Base-by-base conservation (phyloP, 345 rosid genomes). In the Durio zibethinus region DNA sequence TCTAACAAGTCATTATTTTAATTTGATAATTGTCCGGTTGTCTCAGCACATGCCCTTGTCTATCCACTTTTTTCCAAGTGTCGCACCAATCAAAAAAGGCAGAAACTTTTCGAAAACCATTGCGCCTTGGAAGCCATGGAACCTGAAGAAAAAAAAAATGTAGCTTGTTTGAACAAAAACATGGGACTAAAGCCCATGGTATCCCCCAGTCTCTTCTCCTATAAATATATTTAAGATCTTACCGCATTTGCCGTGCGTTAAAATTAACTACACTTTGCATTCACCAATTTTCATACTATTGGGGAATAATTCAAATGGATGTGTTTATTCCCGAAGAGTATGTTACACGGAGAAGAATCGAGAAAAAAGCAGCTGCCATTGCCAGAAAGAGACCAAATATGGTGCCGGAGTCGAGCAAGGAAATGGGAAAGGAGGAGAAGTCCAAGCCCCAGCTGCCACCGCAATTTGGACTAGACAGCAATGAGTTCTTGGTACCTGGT, bases 321-420 rank as follows among this genome's bases (percentile, higher is more conserved):
- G 90, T 91, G 20, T 91, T 75, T 78, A 89, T 93, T 80, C 87
- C 91, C 12, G 92, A 91, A 72, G 97, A 93, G 83, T 93, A 91
- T 78, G 83, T 87, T 61, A 65, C 64, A 25, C 79, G 79, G 77
- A 84, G 93, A 73, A 82, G 94, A 83, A 82, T 61, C 50, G 95
- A 89, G 80, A 89, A 82, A 57, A 81, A 36, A 7, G 47, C 85
- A 4, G 87, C 88, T 16, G 79, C 77, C 42, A 2, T 35, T 36
- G 70, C 86, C 42, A 76, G 82, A 4, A 79, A 79, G 31, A 63
- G 21, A 76, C 38, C 69, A 1, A 75, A 77, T 4, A 35, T 29
- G 23, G 82, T 10, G 77, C 7, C 63, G 33, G 77, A 78, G 23
- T 36, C 21, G 27, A 64, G 33, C 10, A 67, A 48, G 53, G 48